Evolutionary conservation across 1,284 basidiomycete genomes (phyloP).

Genomic region (Peniophora sp.): DNA sequence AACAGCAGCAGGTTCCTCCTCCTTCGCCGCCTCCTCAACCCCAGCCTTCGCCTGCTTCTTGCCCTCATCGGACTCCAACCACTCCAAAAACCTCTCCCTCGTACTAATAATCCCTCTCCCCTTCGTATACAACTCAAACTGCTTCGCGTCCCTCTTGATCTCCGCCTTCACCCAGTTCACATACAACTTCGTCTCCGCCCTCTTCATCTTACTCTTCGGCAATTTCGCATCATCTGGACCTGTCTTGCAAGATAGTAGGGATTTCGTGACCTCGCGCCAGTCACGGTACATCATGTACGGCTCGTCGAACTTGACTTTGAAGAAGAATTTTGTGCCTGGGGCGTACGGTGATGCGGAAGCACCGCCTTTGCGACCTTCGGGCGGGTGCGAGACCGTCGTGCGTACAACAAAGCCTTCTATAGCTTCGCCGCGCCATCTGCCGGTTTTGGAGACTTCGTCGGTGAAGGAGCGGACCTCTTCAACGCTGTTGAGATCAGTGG

Average conservation of each 20-base stretch:
- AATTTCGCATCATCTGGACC: constrained; percentile 26
- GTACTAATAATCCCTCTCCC: constrained; percentile 83
- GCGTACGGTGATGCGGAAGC: constrained; percentile 56
- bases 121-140: constrained; percentile 63
- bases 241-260: constrained; percentile 43
- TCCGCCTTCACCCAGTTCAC: constrained; percentile 64
- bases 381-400: constrained; percentile 49
- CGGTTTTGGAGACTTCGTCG: constrained; percentile 55
- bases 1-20: constrained; percentile 10
- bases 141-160: constrained; percentile 52
- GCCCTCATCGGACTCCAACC: constrained; percentile 46
- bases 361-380: constrained; percentile 20
- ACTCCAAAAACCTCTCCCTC: constrained; percentile 73
- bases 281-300: constrained; percentile 98
- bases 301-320: constrained; percentile 99
- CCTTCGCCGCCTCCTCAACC: constrained; percentile 25
- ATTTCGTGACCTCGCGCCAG: constrained; percentile 92
- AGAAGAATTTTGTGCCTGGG: constrained; percentile 87
- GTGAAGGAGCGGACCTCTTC: constrained; percentile 72
- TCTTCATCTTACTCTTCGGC: constrained; percentile 56
- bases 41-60: constrained; percentile 24
- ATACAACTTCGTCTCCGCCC: constrained; percentile 62
- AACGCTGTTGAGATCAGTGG: constrained; percentile 53
- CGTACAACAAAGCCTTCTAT: constrained; percentile 98
- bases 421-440: constrained; percentile 78